These are phyloP conservation scores for Diaporthe citriasiana DNA, from an alignment of 2,329 filamentous ascomycete species.

Conservation along the genomic window DNA sequence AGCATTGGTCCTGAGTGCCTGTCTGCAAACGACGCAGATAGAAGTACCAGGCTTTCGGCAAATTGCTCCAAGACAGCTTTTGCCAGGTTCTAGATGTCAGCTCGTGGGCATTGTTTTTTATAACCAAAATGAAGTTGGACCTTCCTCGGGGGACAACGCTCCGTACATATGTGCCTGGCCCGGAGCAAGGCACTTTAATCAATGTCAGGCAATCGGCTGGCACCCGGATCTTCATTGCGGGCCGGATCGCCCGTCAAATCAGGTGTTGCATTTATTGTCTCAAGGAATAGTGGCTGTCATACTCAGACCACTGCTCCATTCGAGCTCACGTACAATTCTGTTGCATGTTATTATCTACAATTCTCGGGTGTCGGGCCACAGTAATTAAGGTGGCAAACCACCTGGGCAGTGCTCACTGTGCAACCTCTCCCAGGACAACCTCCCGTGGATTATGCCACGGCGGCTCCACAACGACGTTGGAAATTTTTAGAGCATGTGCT, in stretches of 20 bases:
- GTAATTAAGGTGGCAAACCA: no score
- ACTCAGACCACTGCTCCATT: background rate
- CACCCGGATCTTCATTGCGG: background rate
- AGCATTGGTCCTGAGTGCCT: background rate
- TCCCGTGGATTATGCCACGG: no score
- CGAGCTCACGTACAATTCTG: background rate
- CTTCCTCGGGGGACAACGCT: background rate
- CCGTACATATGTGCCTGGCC: background rate
- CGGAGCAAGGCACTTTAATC: background rate
- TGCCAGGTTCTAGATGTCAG: background rate
- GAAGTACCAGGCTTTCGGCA: background rate
- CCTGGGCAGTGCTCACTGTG: no score
- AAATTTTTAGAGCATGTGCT: no score
- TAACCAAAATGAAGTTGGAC: background rate
- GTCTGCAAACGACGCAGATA: no score
- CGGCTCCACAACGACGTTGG: no score
- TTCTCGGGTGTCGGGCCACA: no score
- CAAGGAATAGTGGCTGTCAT: background rate
- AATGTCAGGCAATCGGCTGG: background rate
- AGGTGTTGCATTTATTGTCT: background rate
- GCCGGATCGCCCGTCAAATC: slow-evolving; percentile 3
- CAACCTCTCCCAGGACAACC: no score
- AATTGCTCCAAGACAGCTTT: background rate
- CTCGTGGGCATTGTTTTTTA: background rate
- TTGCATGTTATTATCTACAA: background rate